Base-by-base conservation (phyloP, 2,329 filamentous ascomycete species). In the Nothopassalora personata region DNA sequence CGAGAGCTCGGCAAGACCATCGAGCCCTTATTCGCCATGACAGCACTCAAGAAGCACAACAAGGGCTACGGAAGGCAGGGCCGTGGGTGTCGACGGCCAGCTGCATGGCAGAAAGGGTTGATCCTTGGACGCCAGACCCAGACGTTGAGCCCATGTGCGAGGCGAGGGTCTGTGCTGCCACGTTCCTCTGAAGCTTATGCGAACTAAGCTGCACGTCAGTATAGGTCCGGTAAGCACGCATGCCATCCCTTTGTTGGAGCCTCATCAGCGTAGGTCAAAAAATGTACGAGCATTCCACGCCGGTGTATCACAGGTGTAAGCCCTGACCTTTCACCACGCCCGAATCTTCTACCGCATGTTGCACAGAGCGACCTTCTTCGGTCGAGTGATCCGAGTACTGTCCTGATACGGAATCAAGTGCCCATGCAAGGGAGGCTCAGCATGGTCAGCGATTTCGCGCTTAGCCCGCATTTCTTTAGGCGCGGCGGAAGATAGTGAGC, bases 61-160 rank as follows among this genome's bases (percentile, higher is more conserved):
- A 51, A 63, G 61, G 61, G 50, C 53, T 45, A 54, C 57, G 47
- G 58, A 53, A 51, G 48, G 54, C 51, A 51, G 54, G 58, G 56
- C 48, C 54, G 53, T 55, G 30, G 59, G 59, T 57, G 57, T 52
- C 46, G 51, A 53, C 49, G 58, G 53, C 31, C 51, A 58, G 45
- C 52, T 59, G 47, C 57, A 56, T 54, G 47, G 49, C 19, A 49
- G 13, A 27, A 30, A 27, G 19, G 46, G 28, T 31, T 31, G 28
- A 49, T 28, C 46, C 28, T 31, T 49, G 46, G 13, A 49, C 19
- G 19, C 46, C 28, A 13, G 28, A 19, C n/a, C 46, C 46, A 49
- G 46, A 49, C 11, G 49, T 15, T 30, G 31, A 49, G 34, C 28
- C 19, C 54, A 47, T 47, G 54, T 56, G 47, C 47, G 31, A 56